Evolutionary conservation across 257 asterid genomes (phyloP).

Genomic region (Solanum boliviense): DNA sequence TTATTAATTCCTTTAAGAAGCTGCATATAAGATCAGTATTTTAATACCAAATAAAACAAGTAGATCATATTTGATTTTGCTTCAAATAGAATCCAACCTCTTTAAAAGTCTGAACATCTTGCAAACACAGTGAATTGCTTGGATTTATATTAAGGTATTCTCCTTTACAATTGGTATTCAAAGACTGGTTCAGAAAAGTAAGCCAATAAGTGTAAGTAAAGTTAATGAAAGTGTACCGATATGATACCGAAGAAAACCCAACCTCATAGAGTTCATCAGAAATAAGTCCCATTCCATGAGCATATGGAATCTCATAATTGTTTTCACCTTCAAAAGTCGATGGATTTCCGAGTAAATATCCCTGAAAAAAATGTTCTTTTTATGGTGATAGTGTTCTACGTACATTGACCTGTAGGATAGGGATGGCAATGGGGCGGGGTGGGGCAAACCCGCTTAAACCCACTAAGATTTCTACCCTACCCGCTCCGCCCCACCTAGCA

Average conservation of each 20-base stretch:
- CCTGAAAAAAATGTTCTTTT: conserved; percentile 1
- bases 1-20: not conserved
- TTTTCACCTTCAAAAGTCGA: not conserved
- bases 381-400: not conserved
- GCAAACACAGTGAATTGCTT: not conserved
- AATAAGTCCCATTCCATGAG: conserved; percentile 14
- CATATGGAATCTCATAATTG: not conserved
- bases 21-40: conserved; percentile 3
- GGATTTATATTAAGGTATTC: not conserved
- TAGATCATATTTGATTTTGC: not conserved
- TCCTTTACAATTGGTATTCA: conserved; percentile 9
- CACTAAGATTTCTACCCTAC: too few relatives aligned
- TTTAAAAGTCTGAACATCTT: conserved; percentile 1
- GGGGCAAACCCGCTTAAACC: too few relatives aligned
- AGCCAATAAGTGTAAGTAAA: not conserved
- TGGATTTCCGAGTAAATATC: conserved; percentile 21
- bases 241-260: not conserved
- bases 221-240: not conserved
- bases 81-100: not conserved
- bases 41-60: not conserved
- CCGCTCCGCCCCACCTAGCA: too few relatives aligned
- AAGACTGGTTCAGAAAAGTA: conserved; percentile 1
- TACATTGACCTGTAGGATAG: not conserved
- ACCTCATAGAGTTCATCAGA: conserved; percentile 10
- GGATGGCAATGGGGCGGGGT: too few relatives aligned